Evolutionary conservation across 164 flowering plant species (phyloP), one percentile per base, ranked within the genome.

Genomic region (Nymphaea colorata): DNA sequence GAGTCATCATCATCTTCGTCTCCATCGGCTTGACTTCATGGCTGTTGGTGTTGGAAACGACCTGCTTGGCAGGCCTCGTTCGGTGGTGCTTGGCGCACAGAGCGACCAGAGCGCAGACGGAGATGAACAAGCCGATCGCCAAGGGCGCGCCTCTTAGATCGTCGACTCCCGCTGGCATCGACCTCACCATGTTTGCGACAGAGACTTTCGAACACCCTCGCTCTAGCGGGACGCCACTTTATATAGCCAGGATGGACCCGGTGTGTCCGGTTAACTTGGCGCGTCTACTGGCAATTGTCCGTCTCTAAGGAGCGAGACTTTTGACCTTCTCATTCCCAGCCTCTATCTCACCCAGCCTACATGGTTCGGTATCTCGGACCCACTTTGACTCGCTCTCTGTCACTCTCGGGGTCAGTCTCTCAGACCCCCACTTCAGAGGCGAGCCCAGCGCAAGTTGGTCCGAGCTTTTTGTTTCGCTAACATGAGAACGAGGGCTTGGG

Each of bases 61-160:
- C 14, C 57, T 51, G 8, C 57, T 51, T 51, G 57, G 57, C 57
- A 4, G 14, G 3, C 3, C 14, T 51, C 12, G 15, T 15, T 10
- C 44, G 3, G 41, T 43, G 18, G 17, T 78, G 86, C 66, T 77
- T 82, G 68, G 86, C 75, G 44, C 81, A 83, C 0, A 79, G 70
- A 44, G 77, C 76, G 62, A 80, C 67, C 3, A 84, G 62, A 4
- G 80, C 69, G 14, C 80, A 64, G 5, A 77, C 76, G 2, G 82
- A 79, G 42, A 70, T 43, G 66, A 83, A 74, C 63, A 79, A 10
- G 53, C 72, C 83, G 36, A 76, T 43, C 66, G 76, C 78, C 62
- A 75, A 43, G 12, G 57, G 57, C 14, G 57, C 57, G 57, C 0
- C 12, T 10, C 14, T 5, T 10, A 51, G 14, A 15, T 15, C 15